Evolutionary conservation across 208 protist species (phyloP).

Genomic region (Crithidia thermophila): DNA sequence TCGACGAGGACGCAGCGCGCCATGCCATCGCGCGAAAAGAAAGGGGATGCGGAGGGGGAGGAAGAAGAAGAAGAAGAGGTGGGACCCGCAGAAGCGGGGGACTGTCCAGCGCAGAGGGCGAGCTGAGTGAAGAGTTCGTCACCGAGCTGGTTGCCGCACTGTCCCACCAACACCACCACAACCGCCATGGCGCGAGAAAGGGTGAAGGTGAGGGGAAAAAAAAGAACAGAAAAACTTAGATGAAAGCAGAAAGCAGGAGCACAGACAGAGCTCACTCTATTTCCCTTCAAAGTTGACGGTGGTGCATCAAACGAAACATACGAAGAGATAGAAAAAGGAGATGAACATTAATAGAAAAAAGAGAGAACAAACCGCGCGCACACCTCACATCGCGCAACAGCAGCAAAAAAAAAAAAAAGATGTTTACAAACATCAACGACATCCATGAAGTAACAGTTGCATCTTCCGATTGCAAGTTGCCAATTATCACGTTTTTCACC

Average conservation of each 20-base stretch:
- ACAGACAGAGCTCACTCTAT: no score
- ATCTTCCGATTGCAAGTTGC: no score
- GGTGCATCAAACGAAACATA: no score
- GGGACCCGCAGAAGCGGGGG: not conserved
- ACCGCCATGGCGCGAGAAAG: conserved; percentile 70
- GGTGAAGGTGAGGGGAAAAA: not conserved
- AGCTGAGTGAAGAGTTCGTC: conserved; percentile 85
- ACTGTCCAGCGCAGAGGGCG: conserved; percentile 25
- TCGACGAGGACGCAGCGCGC: conserved; percentile 87
- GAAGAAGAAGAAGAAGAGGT: not conserved
- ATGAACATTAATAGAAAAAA: not conserved
- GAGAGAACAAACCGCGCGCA: no score
- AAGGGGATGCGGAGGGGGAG: conserved; percentile 22
- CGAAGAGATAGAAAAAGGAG: no score
- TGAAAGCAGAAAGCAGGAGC: no score
- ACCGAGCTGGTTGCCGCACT: conserved; percentile 91
- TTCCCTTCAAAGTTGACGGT: no score
- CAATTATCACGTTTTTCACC: no score
- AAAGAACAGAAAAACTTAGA: not conserved
- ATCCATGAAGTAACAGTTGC: no score
- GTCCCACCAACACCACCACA: conserved; percentile 80
- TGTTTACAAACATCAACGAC: no score
- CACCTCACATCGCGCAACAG: no score
- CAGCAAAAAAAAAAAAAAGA: no score
- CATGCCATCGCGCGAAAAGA: conserved; percentile 70